Evolutionary conservation across 768 basidiomycete species (phyloP).

Genomic region (Collybiopsis luxurians): DNA sequence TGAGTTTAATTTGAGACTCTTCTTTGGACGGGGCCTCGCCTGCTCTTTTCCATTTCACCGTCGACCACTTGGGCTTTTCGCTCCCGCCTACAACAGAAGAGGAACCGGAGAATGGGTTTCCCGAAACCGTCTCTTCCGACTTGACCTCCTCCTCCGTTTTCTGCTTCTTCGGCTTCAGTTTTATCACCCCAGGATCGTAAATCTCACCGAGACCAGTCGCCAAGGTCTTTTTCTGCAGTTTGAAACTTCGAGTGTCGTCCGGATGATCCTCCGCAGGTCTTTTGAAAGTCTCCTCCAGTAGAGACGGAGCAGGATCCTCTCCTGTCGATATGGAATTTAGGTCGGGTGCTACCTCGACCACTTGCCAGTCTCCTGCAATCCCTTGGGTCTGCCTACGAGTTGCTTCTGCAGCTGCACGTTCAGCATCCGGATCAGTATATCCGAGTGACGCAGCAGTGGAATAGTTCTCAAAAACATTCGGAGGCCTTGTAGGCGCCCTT

Average conservation of each 20-base stretch:
- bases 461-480: slow-evolving; percentile 79
- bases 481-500: slow-evolving; percentile 48
- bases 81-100: slow-evolving; percentile 5
- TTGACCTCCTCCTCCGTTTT: slow-evolving; percentile 8
- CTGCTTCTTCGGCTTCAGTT: slow-evolving; percentile 64
- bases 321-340: too few relatives aligned
- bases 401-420: slow-evolving; percentile 56
- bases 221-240: slow-evolving; percentile 63
- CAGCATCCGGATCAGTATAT: slow-evolving; percentile 72
- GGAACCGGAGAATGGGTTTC: slow-evolving; percentile 1
- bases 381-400: slow-evolving; percentile 64
- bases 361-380: slow-evolving; percentile 75
- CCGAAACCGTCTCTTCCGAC: too few relatives aligned
- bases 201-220: slow-evolving; percentile 68
- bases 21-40: slow-evolving; percentile 3
- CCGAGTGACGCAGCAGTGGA: slow-evolving; percentile 86
- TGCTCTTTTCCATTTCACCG: slow-evolving; percentile 30
- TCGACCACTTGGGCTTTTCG: slow-evolving; percentile 29
- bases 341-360: slow-evolving; percentile 38
- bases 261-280: slow-evolving; percentile 35
- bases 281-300: slow-evolving; percentile 24
- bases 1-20: too few relatives aligned
- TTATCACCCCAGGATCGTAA: slow-evolving; percentile 75
- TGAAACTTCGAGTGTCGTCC: slow-evolving; percentile 58
- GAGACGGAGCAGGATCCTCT: slow-evolving; percentile 7